Percentiles rank a stretch among this genome's conserved stretches.
Conservation (phyloP, 176 grass and related monocot species). For the Musa schizocarpa region DNA sequence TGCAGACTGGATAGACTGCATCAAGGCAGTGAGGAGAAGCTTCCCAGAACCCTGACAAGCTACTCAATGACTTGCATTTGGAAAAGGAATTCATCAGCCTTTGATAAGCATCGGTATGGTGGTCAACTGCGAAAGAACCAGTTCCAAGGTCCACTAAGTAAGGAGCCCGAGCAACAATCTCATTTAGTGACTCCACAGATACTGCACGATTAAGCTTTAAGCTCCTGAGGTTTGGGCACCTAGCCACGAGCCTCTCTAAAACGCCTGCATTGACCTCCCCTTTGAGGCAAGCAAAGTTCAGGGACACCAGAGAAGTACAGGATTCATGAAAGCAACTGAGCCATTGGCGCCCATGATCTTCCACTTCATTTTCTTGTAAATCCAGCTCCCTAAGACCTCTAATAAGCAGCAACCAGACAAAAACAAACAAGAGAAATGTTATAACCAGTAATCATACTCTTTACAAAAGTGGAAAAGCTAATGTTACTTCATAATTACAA, state of each 20-base stretch:
- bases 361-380: constrained; percentile 94
- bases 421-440: neutral
- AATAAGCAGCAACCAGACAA: constrained; percentile 10
- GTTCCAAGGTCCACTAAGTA: constrained; percentile 64
- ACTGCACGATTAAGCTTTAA: constrained; percentile 63
- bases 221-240: constrained; percentile 63
- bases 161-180: constrained; percentile 44
- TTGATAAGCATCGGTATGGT: constrained; percentile 31
- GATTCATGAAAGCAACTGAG: constrained; percentile 78
- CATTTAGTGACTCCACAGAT: constrained; percentile 49
- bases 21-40: constrained; percentile 35
- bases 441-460: neutral
- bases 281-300: constrained; percentile 83
- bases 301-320: constrained; percentile 59
- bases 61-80: constrained; percentile 64
- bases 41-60: constrained; percentile 82
- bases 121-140: constrained; percentile 42
- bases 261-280: constrained; percentile 49
- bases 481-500: neutral
- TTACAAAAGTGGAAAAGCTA: neutral
- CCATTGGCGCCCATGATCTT: constrained; percentile 73
- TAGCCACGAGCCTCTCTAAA: constrained; percentile 62
- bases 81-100: constrained; percentile 37
- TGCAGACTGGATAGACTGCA: constrained; percentile 43
- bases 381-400: constrained; percentile 71